Conservation (phyloP, 352 stramenopile genomes). For the Phytophthora quininea region DNA sequence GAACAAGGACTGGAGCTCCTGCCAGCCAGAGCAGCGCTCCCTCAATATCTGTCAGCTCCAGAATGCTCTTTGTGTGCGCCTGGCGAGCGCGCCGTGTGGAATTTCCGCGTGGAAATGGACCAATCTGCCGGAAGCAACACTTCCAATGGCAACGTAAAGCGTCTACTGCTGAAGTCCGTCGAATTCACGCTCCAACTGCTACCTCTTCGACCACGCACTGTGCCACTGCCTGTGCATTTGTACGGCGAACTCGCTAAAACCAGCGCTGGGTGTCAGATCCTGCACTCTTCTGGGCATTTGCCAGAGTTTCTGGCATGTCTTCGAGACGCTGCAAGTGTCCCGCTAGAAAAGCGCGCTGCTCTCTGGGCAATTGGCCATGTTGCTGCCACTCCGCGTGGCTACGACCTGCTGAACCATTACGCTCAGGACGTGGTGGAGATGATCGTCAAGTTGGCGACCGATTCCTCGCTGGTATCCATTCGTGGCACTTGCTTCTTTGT, state of each 20-base stretch:
- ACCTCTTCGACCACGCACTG: conserved; percentile 74
- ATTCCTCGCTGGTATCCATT: conserved; percentile 84
- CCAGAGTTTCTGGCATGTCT: conserved; percentile 85
- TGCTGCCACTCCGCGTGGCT: conserved; percentile 75
- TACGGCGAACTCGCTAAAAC: conserved; percentile 90
- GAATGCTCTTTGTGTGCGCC: conserved; percentile 82
- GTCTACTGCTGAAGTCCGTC: conserved; percentile 86
- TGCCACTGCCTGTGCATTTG: conserved; percentile 82
- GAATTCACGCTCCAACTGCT: conserved; percentile 89
- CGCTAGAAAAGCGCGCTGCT: conserved; percentile 85
- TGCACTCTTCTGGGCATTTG: conserved; percentile 81
- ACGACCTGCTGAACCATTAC: conserved; percentile 83
- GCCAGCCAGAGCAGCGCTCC: conserved; percentile 81
- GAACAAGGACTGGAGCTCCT: conserved; percentile 91
- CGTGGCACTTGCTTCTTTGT: conserved; percentile 90
- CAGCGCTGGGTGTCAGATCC: conserved; percentile 77
- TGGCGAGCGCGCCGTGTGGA: conserved; percentile 87
- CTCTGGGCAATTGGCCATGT: conserved; percentile 88
- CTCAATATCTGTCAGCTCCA: conserved; percentile 63
- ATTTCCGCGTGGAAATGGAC: conserved; percentile 90
- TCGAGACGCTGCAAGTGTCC: conserved; percentile 80
- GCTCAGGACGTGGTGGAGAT: conserved; percentile 84
- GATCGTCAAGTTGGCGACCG: conserved; percentile 86
- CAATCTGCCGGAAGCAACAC: conserved; percentile 47
- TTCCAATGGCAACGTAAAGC: conserved; percentile 62